Base-by-base conservation (phyloP, 805 yeast genomes). In the Barnettozyma vustinii region DNA sequence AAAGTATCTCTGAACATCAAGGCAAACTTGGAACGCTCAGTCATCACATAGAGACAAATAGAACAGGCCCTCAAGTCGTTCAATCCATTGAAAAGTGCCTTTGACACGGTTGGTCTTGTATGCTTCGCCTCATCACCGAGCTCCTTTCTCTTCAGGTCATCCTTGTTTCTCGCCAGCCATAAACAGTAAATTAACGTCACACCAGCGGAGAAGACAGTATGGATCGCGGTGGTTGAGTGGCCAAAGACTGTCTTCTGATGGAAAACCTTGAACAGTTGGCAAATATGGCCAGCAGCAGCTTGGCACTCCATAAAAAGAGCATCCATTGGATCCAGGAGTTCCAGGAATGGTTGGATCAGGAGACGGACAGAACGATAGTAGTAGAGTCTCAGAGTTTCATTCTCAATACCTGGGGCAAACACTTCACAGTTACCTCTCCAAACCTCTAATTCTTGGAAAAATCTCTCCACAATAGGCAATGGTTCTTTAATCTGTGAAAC, bases 231-330 rank as follows among this genome's bases (percentile, higher is more conserved):
- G 0, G 83, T 80, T 0, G 86, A 79, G 58, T 80, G 84, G 3
- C 87, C 87, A 47, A 70, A 69, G 2, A 77, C 78, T 0, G 85
- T 79, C 55, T 75, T 78, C 57, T 80, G 81, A 62, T 80, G 84
- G 60, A 79, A 81, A 13, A 76, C 80, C 53, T 81, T 79, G 60
- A 80, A 79, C 23, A 81, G 67, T 54, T 79, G 84, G 58, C 87
- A 81, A 37, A 82, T 77, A 59, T 80, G 84, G 25, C 87, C 87
- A 1, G 87, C 85, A 21, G 85, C 86, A 2, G 83, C 83, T 58
- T 81, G 87, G 61, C 87, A 82, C 61, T 81, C 85, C 46, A 75
- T 70, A 60, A 82, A 81, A 27, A 82, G 64, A 42, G 77, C 69
- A 59, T 80, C 82, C 56, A 76, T 78, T 5, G 87, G 86, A 50